Evolutionary conservation across 305 asterid species (phyloP).

Genomic region (Fraxinus sp.): DNA sequence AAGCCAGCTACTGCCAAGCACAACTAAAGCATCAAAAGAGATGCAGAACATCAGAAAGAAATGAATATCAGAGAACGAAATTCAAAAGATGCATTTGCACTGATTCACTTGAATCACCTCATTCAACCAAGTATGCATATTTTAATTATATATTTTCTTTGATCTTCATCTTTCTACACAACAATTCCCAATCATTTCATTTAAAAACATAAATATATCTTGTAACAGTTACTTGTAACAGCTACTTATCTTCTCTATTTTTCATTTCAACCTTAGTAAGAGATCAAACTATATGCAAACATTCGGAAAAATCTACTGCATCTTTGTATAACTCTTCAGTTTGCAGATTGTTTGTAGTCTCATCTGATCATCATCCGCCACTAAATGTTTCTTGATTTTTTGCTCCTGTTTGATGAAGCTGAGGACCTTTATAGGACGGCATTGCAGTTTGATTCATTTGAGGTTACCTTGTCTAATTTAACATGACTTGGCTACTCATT

Average conservation of each 20-base stretch:
- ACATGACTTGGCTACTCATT: conserved; percentile 29
- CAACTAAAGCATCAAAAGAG: background rate
- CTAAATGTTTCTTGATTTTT: conserved; percentile 40
- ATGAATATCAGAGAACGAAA: background rate
- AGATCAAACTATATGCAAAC: background rate
- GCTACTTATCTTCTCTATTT: background rate
- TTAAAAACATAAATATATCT: background rate
- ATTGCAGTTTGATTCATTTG: conserved; percentile 35
- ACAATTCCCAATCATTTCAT: background rate
- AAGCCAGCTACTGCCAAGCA: background rate
- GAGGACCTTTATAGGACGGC: conserved; percentile 36
- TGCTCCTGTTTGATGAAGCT: conserved; percentile 28
- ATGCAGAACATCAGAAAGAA: too few species aligned
- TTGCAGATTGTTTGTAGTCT: background rate
- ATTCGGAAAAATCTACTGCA: background rate
- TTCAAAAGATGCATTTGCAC: background rate
- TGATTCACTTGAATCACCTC: background rate
- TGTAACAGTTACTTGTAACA: too few species aligned
- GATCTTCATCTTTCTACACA: background rate
- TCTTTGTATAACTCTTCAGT: background rate
- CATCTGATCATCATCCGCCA: conserved; percentile 24
- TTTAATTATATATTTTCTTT: background rate
- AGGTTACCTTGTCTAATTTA: conserved; percentile 37
- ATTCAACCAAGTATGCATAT: background rate
- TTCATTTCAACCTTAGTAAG: background rate